Conservation (phyloP, 805 yeast species). For the Grigorovia transvaalensis region DNA sequence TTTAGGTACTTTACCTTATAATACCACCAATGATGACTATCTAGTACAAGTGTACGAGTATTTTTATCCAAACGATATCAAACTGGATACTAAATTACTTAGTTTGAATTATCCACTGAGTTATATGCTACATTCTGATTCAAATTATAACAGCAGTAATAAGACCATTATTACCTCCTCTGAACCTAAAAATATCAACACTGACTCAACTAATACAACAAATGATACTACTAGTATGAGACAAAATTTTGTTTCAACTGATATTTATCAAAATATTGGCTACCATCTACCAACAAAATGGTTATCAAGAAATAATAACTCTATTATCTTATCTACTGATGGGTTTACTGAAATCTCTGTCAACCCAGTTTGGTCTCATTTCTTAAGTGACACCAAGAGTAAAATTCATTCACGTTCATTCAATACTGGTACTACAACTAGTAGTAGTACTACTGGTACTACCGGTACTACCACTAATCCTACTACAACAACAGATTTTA, state of each 20-base stretch:
- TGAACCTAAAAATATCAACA: not conserved
- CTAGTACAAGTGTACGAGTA: slow-evolving; percentile 24
- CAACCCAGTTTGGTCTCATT: slow-evolving; percentile 20
- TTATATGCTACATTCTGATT: not conserved
- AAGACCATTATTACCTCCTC: not conserved
- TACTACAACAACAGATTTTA: not conserved
- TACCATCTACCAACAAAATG: slow-evolving; percentile 24
- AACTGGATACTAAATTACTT: not conserved
- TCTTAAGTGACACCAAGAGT: not conserved
- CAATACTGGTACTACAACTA: not conserved
- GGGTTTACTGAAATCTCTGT: slow-evolving; percentile 16
- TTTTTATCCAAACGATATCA: slow-evolving; percentile 17
- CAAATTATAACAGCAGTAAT: not conserved
- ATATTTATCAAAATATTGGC: slow-evolving; percentile 19
- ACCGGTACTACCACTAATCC: too few species aligned
- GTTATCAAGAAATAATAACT: slow-evolving; percentile 18
- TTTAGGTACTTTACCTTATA: slow-evolving; percentile 25
- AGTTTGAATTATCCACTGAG: not conserved
- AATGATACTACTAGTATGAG: not conserved
- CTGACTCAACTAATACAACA: not conserved
- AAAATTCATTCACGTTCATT: not conserved
- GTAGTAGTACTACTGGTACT: too few species aligned
- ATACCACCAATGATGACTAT: slow-evolving; percentile 23
- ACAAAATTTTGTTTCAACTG: slow-evolving; percentile 12
- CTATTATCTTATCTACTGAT: slow-evolving; percentile 20